Evolutionary conservation across 2,329 filamentous ascomycete genomes (phyloP).

Genomic region (Clonostachys rosea): DNA sequence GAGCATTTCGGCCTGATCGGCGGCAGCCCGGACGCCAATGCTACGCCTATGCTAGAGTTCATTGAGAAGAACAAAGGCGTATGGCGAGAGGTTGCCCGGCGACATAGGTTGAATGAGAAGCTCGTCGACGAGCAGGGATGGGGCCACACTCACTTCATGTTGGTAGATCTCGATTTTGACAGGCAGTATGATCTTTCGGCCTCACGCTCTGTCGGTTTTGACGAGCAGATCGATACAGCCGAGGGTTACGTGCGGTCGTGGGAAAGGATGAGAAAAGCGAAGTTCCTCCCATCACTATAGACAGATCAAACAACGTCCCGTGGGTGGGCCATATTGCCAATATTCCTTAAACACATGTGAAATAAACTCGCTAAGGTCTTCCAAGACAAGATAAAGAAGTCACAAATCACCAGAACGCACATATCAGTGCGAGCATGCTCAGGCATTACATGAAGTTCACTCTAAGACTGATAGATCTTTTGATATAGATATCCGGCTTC

Average conservation of each 20-base stretch:
- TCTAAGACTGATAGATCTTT: no score
- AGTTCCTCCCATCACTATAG: conserved; percentile 3
- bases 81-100: conserved; percentile 4
- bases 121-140: conserved; percentile 1
- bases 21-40: not conserved
- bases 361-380: no score
- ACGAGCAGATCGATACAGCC: conserved; percentile 6
- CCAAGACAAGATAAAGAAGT: no score
- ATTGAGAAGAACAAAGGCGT: conserved; percentile 3
- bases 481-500: no score
- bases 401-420: no score
- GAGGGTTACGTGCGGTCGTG: conserved; percentile 4
- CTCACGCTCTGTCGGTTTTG: conserved; percentile 6
- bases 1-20: conserved; percentile 7
- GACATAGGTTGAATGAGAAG: conserved; percentile 4
- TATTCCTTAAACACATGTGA: no score
- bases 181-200: conserved; percentile 8
- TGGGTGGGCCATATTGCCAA: no score
- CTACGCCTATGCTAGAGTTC: conserved; percentile 5
- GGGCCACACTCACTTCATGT: conserved; percentile 6
- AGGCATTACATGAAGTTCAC: no score
- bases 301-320: no score
- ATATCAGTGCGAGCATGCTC: no score
- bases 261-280: conserved; percentile 8
- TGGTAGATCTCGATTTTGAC: conserved; percentile 10